These are phyloP conservation scores for Teratosphaeria nubilosa DNA, from an alignment of 2,329 filamentous ascomycete species.

Conservation along the genomic window DNA sequence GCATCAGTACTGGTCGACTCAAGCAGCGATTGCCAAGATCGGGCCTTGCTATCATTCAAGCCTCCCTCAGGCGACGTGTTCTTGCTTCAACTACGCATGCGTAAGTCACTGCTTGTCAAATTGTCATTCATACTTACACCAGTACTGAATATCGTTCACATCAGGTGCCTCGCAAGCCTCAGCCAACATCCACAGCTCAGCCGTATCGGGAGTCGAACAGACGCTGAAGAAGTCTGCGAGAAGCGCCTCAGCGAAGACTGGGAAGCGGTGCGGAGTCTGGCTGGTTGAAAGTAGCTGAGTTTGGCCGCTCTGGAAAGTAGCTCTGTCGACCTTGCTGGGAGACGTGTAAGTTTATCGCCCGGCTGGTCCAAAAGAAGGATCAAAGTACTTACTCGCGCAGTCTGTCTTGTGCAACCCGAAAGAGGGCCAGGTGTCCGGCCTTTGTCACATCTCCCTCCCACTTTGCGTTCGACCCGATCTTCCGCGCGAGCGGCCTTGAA, in stretches of 20 bases:
- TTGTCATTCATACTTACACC: constrained; percentile 4
- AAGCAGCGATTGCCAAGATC: background rate
- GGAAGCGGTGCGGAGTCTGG: background rate
- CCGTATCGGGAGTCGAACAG: constrained; percentile 4
- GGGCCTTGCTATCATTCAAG: background rate
- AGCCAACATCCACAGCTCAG: constrained; percentile 7
- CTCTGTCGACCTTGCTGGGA: background rate
- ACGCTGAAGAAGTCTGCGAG: constrained; percentile 6
- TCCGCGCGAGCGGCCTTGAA: no score
- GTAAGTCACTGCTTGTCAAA: background rate
- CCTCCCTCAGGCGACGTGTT: background rate
- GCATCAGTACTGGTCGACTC: no score
- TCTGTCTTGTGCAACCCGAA: background rate
- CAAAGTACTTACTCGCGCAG: background rate
- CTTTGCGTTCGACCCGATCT: no score
- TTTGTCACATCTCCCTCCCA: no score
- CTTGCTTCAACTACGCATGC: background rate
- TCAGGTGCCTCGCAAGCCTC: background rate
- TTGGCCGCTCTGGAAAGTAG: background rate
- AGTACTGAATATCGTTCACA: background rate
- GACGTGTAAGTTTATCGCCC: background rate
- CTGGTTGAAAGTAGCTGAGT: background rate
- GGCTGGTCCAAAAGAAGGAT: background rate
- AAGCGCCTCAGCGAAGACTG: background rate
- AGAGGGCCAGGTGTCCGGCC: no score